These are phyloP conservation scores for Neurospora hispaniola DNA, from an alignment of 495 filamentous ascomycete genomes.

Conservation along the genomic window DNA sequence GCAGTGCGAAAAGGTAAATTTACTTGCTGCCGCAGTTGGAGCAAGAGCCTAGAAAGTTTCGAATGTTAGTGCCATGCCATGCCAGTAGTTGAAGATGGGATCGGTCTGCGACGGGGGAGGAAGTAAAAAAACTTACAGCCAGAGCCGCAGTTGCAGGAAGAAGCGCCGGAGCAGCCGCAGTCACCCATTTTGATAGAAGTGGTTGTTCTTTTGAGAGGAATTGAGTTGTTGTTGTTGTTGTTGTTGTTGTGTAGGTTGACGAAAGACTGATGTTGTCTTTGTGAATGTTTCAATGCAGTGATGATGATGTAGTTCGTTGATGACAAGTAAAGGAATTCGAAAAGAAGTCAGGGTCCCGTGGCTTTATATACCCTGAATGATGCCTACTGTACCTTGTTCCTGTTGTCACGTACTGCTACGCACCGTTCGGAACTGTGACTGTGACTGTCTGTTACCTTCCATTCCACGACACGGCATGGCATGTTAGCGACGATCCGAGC, in stretches of 20 bases:
- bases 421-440: neutral
- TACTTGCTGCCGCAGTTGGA: constrained; percentile 28
- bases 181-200: constrained; percentile 33
- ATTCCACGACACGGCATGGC: neutral
- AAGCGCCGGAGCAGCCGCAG: constrained; percentile 35
- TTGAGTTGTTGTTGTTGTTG: constrained; percentile 1
- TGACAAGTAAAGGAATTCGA: neutral
- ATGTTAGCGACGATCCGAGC: neutral
- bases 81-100: too few relatives aligned
- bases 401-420: neutral
- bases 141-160: constrained; percentile 29
- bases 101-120: too few relatives aligned
- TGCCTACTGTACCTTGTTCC: neutral
- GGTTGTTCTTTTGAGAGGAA: constrained; percentile 10
- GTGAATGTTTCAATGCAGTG: neutral
- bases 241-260: constrained; percentile 10
- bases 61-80: neutral
- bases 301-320: constrained; percentile 4
- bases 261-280: constrained; percentile 1
- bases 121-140: constrained; percentile 24
- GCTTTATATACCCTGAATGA: neutral
- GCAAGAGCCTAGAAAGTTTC: constrained; percentile 25
- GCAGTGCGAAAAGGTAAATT: neutral
- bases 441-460: neutral
- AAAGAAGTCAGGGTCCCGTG: neutral